Base-by-base conservation (phyloP, 1,284 basidiomycete species). In the Sphaerobolus stellatus region DNA sequence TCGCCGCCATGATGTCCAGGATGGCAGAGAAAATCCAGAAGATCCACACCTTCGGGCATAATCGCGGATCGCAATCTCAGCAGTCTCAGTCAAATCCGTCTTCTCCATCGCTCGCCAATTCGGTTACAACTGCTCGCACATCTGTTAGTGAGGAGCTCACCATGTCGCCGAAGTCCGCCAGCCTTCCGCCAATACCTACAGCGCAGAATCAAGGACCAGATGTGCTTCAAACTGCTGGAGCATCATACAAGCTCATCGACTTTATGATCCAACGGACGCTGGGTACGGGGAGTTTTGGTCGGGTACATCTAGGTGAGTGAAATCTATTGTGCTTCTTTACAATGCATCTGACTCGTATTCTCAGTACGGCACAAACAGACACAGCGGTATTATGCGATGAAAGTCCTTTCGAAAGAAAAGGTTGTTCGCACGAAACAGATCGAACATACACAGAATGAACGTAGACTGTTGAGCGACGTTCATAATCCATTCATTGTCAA, bases 401-500 rank as follows among this genome's bases (percentile, higher is more conserved):
- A 98, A 69, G 94, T 98, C 7, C 75, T 98, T 57, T 88, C 81
- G 74, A 98, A 98, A 71, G 92, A 97, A 60, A 92, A 94, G 67
- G 92, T 99, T 53, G 93, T 96, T 58, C 85, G 83, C 65, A 91
- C 94, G 82, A 98, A 98, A 77, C 96, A 99, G 69, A 87, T 98
- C 53, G 94, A 98, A 65, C 96, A 99, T 68, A 98, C 96, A 27
- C 97, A 96, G 69, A 96, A 94, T 62, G 96, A 99, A 74, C 86
- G 94, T 63, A 82, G 84, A 58, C 94, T 99, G 78, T 82, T 99
- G 43, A 85, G 90, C 55, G 81, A 85, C 27, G 92, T 97, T 0
- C 86, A 95, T 50, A 94, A 98, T 70, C 92, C 95, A 2, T 99
- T 99, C 74, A 90, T 99, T 60, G 88, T 99, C 75, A 99, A 98